Base-by-base conservation (phyloP, 106 monocot genomes). In the Acorus calamus region DNA sequence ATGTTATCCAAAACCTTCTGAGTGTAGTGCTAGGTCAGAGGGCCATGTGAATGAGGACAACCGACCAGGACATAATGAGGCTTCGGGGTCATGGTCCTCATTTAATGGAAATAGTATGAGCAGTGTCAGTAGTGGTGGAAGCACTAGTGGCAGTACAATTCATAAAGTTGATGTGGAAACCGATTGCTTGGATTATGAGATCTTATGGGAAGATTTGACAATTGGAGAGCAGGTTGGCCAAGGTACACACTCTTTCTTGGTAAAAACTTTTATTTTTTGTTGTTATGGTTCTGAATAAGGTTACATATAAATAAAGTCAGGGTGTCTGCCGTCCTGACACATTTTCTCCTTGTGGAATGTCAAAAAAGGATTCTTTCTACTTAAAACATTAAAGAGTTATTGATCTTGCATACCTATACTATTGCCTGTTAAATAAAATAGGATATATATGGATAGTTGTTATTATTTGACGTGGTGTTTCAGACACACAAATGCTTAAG, bases 221-320 rank as follows among this genome's bases (percentile, higher is more conserved):
- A 88, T 98, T 66, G 87, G 96, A 57, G 96, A 98, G 74, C 91
- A 98, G 57, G 83, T 98, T 72, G 96, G 96, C 63, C 96, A 98
- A 98, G 96, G 96, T 98, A 89, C 13, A 60, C 7, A 50, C 68
- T 54, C 41, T 73, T 47, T 50, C 50, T 3, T 56, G 1, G 28
- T 28, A 28, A 28, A 28, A 28, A 28, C 28, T 28, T 28, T 28
- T 28, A 28, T 28, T 28, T 28, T 28, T 28, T 28, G 28, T 28
- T 28, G 28, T 28, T 28, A 28, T 28, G 28, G 28, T 28, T 1
- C 28, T 1, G 28, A 28, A 28, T 28, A 28, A 28, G 28, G 28
- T 28, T 28, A 28, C 28, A 28, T 28, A 28, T 28, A 28, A 28
- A 28, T 28, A 28, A 28, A 28, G 28, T 28, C 28, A 28, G 28